Base-by-base conservation (phyloP, 2,329 filamentous ascomycete genomes). In the Xylogone sp. region DNA sequence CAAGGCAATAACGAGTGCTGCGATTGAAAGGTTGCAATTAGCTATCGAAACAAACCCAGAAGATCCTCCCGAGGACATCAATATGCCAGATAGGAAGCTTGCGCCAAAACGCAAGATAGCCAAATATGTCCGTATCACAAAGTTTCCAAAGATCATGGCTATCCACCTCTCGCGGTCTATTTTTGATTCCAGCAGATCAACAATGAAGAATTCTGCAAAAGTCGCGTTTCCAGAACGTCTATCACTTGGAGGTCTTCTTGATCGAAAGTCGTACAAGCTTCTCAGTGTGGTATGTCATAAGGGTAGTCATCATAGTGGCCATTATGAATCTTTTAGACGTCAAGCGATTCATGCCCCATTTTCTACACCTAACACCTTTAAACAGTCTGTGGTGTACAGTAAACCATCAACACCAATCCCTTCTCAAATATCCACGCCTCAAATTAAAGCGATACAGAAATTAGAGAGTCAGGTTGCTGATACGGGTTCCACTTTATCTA, bases 311-410 rank as follows among this genome's bases (percentile, higher is more conserved):
- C 87, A 96, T 65, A 96, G 91, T 62, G 94, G 94, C 1, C 94
- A 99, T 66, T 99, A 99, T 71, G 94, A 99, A 68, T 93, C 91
- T 1, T 97, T 97, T 69, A 82, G 94, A 29, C 82, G 94, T 34
- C 94, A 97, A 69, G 87, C 89, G 53, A 72, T 90, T 8, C 83
- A 86, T 47, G 74, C 87, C 2, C 92, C 92, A 0, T 97, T 85
- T 65, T 88, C 90, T 1, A 97, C 93, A 7, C 84, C 88, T 0
- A 86, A 88, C 59, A 84, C 84, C 0, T 93, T 96, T 69, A 86
- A 88, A 54, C 79, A 80, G 5, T 88, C 88, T 34, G 86, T 84
- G 6, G 82, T 86, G 29, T 93, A 89, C 64, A 66, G 61, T 50
- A 65, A 59, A 29, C 46, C 57, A 21, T 45, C 54, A 8, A 63